Evolutionary conservation across 1,284 basidiomycete genomes (phyloP), one percentile per base, ranked within the genome.

Genomic region (Pseudozyma pruni): DNA sequence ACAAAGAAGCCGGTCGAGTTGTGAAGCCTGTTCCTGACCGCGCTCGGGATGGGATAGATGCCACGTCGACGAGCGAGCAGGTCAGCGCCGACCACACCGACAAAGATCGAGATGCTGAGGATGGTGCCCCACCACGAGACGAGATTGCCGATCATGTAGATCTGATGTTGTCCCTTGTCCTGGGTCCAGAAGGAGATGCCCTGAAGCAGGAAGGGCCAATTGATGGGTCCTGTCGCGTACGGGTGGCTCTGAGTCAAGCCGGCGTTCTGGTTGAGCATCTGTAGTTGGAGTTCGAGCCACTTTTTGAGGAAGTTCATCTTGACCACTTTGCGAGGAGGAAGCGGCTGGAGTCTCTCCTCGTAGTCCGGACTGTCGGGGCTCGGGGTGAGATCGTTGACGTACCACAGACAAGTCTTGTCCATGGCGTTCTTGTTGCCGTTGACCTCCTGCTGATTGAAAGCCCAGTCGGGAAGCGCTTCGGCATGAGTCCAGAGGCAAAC

Each of bases 111-210:
- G 51, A 98, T 83, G 4, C 89, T 89, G 38, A 95, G 86, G 22
- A 93, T 89, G 83, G 91, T 91, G 9, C 90, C 87, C 94, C 95
- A 98, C 94, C 95, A 99, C 20, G 91, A 91, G 70, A 94, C 84
- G 38, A 95, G 83, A 83, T 99, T 99, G 31, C 96, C 96, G 74
- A 95, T 90, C 76, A 98, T 87, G 85, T 98, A 98, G 54, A 99
- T 93, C 84, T 99, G 96, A 83, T 92, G 90, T 78, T 91, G 89
- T 16, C 86, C 86, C 13, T 90, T 89, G 68, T 87, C 89, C 75
- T 70, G 62, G 1, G 95, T 98, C 96, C 96, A 99, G 87, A 98
- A 98, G 78, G 91, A 94, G 84, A 99, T 97, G 46, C 96, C 96
- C 64, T 87, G 91, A 31, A 97, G 84, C 44, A 94, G 87, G 88